Conservation (phyloP, 2,329 filamentous ascomycete genomes). For the Ophiostoma tasmaniense region DNA sequence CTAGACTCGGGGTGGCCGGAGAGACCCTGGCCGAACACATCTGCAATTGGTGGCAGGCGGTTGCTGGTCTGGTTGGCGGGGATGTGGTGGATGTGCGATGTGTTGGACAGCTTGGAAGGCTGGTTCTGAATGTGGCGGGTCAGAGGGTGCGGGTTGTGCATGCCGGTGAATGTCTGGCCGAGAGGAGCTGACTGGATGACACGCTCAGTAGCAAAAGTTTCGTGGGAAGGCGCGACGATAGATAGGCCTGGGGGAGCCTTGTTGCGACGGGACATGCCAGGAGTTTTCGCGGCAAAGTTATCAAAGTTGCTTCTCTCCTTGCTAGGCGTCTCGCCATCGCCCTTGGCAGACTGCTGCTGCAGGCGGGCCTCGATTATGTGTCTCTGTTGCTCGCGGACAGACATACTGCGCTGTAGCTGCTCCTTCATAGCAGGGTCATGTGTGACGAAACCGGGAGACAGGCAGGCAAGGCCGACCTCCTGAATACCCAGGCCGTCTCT, state of each 20-base stretch:
- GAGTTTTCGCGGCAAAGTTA: slow-evolving; percentile 58
- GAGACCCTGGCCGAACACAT: slow-evolving; percentile 82
- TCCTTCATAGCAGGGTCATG: slow-evolving; percentile 96
- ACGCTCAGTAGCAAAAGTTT: slow-evolving; percentile 85
- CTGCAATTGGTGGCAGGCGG: slow-evolving; percentile 83
- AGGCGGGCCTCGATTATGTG: slow-evolving; percentile 88
- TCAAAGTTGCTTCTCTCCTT: slow-evolving; percentile 42
- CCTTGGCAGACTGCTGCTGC: slow-evolving; percentile 78
- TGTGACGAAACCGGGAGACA: slow-evolving; percentile 92
- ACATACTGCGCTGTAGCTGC: slow-evolving; percentile 87
- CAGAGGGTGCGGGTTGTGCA: slow-evolving; percentile 67
- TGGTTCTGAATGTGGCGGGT: slow-evolving; percentile 74
- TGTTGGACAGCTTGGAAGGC: slow-evolving; percentile 71
- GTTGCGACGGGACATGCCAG: slow-evolving; percentile 63
- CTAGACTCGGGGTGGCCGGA: slow-evolving; percentile 50
- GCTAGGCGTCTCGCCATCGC: slow-evolving; percentile 52
- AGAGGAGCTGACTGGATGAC: slow-evolving; percentile 95
- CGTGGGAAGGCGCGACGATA: slow-evolving; percentile 88
- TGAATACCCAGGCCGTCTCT: slow-evolving; percentile 76
- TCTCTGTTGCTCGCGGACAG: slow-evolving; percentile 85
- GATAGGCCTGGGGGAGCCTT: slow-evolving; percentile 83
- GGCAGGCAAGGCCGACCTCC: slow-evolving; percentile 84
- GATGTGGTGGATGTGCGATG: slow-evolving; percentile 83
- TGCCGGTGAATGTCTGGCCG: slow-evolving; percentile 88
- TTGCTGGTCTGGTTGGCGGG: slow-evolving; percentile 85